Base-by-base conservation (phyloP, 1,139 yeast species). In the Geotrichum cucujoidarum region DNA sequence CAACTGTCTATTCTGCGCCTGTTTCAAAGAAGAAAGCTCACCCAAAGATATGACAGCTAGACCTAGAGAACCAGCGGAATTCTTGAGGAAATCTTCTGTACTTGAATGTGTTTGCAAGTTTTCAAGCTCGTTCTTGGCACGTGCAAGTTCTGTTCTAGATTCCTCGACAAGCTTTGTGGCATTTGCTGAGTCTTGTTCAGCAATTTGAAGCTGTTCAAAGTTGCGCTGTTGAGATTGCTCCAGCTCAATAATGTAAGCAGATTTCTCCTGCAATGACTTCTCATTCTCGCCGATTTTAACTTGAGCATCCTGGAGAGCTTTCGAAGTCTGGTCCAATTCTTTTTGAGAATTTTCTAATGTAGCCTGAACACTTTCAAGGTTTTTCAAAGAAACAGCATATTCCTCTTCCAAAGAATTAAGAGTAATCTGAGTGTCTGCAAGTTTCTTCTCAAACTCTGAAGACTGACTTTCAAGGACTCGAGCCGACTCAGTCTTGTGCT, bases 111-210 rank as follows among this genome's bases (percentile, higher is more conserved):
- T 14, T 30, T 36, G 41, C 4, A 47, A 24, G 3, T 29, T 14
- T 10, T 44, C 32, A 10, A 44, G 33, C 30, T 44, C 43, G 5
- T 24, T 14, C 31, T 44, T 24, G n/a, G 33, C 32, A 4, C 39
- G 39, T 29, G 43, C 39, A 24, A 33, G 31, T 18, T 44, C 47
- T 2, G 43, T 34, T 8, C 34, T 8, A 31, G 33, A 32, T 39
- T 38, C 41, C 5, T 49, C 46, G 14, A 49, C 40, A 6, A 38
- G 43, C 6, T 47, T 45, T 21, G 40, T 36, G 2, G 40, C 45
- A 25, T 32, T 44, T 2, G 41, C 45, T 11, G 40, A 37, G 7
- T 43, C 48, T 17, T 46, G 41, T 22, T 44, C 38, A 22, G 46
- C 43, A n/a, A 38, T 20, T 13, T 43, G 24, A 36, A 30, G 27